Conservation (phyloP, 225 moss, liverwort and hornwort genomes). For the Anthoceros angustus region DNA sequence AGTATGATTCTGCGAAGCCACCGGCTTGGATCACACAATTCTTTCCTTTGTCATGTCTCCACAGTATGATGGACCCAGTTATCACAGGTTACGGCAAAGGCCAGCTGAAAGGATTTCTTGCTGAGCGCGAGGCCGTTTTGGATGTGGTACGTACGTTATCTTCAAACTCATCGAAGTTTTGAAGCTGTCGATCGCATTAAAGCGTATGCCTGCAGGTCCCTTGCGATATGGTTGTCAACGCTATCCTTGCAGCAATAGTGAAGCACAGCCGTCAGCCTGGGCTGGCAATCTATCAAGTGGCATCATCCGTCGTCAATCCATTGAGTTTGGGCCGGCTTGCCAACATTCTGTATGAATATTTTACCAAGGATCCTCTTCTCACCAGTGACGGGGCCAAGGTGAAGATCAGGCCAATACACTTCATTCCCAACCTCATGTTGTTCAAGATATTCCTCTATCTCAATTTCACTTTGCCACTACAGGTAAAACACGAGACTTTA, state of each 20-base stretch:
- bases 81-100: slow-evolving; percentile 62
- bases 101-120: slow-evolving; percentile 55
- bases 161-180: neutral
- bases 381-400: slow-evolving; percentile 36
- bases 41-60: neutral
- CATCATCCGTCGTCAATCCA: slow-evolving; percentile 57
- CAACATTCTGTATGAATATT: slow-evolving; percentile 37
- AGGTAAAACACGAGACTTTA: slow-evolving; percentile 10
- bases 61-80: slow-evolving; percentile 77
- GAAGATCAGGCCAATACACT: slow-evolving; percentile 23
- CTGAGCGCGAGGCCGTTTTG: slow-evolving; percentile 46
- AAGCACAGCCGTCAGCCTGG: slow-evolving; percentile 11
- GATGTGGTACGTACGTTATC: slow-evolving; percentile 42
- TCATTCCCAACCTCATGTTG: slow-evolving; percentile 27
- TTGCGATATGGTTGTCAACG: slow-evolving; percentile 44
- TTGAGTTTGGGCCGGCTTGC: slow-evolving; percentile 42
- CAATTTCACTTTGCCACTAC: slow-evolving; percentile 38
- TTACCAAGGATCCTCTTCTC: slow-evolving; percentile 48
- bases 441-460: slow-evolving; percentile 39
- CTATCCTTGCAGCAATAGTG: neutral
- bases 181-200: neutral
- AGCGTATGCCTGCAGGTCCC: slow-evolving; percentile 37
- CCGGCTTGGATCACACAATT: neutral
- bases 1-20: neutral
- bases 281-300: slow-evolving; percentile 50